Percentiles rank a stretch among this genome's conserved stretches.
Evolutionary conservation across 148 eudicot species (phyloP).

Genomic region (Rhododendron henanense): DNA sequence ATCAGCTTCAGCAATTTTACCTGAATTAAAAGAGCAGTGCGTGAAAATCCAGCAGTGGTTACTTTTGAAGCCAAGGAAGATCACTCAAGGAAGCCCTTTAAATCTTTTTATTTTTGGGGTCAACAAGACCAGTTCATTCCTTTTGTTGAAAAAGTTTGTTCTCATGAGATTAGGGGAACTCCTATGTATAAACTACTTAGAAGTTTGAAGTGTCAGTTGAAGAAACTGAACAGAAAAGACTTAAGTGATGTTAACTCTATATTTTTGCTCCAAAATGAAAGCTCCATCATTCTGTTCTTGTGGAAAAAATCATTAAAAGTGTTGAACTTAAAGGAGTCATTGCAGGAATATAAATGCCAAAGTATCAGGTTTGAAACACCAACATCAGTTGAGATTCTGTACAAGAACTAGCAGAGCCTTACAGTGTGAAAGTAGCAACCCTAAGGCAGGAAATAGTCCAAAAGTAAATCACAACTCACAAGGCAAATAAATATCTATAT

Average conservation of each 20-base stretch:
- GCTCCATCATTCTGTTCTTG: neutral
- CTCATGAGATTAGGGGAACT: too few relatives aligned
- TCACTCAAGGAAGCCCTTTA: too few relatives aligned
- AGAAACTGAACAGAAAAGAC: too few relatives aligned
- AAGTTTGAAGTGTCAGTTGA: too few relatives aligned
- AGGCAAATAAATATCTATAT: neutral
- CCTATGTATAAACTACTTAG: too few relatives aligned
- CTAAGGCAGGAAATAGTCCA: neutral
- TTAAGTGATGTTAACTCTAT: too few relatives aligned
- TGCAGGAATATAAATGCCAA: neutral
- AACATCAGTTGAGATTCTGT: neutral
- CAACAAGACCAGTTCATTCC: too few relatives aligned
- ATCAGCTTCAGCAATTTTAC: slow-evolving; percentile 33
- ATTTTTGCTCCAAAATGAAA: neutral
- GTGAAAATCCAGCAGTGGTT: neutral
- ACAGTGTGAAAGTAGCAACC: neutral
- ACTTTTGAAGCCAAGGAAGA: too few relatives aligned
- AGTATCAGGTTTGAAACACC: neutral
- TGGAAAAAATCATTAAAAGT: neutral
- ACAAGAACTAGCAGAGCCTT: neutral
- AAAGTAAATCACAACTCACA: neutral
- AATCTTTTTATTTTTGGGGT: too few relatives aligned
- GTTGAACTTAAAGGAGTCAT: neutral
- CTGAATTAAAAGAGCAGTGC: slow-evolving; percentile 29
- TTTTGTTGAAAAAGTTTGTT: too few relatives aligned